Conservation (phyloP, 2,329 filamentous ascomycete genomes). For the Aurifilum marmelostoma region DNA sequence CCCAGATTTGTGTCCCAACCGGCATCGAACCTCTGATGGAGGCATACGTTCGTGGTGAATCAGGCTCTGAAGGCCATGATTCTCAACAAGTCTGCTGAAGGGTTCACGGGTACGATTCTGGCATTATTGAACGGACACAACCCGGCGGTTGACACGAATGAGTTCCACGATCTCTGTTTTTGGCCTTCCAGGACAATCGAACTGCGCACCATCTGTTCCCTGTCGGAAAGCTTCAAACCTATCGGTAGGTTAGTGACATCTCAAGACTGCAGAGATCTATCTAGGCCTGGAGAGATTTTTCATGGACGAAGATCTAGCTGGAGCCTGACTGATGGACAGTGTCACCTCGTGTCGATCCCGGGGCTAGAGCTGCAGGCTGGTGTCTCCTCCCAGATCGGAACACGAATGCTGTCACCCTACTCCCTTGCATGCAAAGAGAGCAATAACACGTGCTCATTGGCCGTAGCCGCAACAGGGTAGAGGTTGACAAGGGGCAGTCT, state of each 20-base stretch:
- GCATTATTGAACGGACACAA: not conserved
- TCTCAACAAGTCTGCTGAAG: not conserved
- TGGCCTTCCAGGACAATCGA: not conserved
- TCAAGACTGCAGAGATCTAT: too few species aligned
- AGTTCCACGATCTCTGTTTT: not conserved
- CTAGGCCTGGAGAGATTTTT: conserved; percentile 1
- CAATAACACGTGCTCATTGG: conserved; percentile 11
- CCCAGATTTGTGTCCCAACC: conserved; percentile 27
- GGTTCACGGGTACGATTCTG: not conserved
- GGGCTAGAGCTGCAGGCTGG: not conserved
- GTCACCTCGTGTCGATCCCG: not conserved
- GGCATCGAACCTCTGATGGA: conserved; percentile 12
- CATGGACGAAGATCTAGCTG: not conserved
- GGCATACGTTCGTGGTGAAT: too few species aligned
- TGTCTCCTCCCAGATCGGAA: not conserved
- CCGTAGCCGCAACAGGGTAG: conserved; percentile 1
- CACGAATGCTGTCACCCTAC: not conserved
- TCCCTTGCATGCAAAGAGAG: conserved; percentile 2
- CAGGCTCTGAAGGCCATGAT: too few species aligned
- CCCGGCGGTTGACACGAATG: too few species aligned
- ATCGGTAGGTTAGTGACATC: too few species aligned
- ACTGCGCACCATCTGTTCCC: not conserved
- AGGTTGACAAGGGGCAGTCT: not conserved
- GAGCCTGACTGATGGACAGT: conserved; percentile 5
- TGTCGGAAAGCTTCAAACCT: not conserved